Base-by-base conservation (phyloP, 2,329 filamentous ascomycete genomes). In the Aspergillus flavus region DNA sequence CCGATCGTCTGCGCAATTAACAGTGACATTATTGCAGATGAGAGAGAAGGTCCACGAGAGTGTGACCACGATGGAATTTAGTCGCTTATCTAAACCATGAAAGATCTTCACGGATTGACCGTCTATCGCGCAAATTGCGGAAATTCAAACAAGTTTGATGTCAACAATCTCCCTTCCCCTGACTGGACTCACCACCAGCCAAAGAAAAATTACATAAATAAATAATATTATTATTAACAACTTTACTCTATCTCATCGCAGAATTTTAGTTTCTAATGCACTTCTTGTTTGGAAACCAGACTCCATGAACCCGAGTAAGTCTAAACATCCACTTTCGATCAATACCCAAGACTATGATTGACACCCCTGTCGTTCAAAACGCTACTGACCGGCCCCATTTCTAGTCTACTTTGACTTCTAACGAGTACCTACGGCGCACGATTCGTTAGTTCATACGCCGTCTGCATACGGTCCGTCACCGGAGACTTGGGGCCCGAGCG, bases 401-500 rank as follows among this genome's bases (percentile, higher is more conserved):
- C 12, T 39, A 12, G 30, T 52, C 11, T 59, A 59, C 57, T 16
- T 52, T 30, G 21, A 59, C 34, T 16, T 36, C 14, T 6, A 36
- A 16, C 5, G 9, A 52, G 28, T 21, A 16, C 36, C 14, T 19
- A 41, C 36, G 36, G 16, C 36, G 16, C 9, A 41, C 16, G 19
- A 4, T 14, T 34, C 16, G 3, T 41, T 36, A 36, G 46, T 39
- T 28, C 16, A 57, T 58, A 43, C 30, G 30, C 43, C 39, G 56
- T 58, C 57, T 52, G 21, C 21, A 34, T 48, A 19, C 58, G 30
- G 50, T 54, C 58, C 52, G 52, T 55, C 52, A 39, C 52, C 52
- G 52, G 26, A 46, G 30, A 21, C 46, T 58, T 45, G 54, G 59
- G 43, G 59, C 65, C 60, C 58, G 61, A 64, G 65, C 58, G 58